These are phyloP conservation scores for Botrytis deweyae DNA, from an alignment of 2,329 filamentous ascomycete species.

Conservation along the genomic window DNA sequence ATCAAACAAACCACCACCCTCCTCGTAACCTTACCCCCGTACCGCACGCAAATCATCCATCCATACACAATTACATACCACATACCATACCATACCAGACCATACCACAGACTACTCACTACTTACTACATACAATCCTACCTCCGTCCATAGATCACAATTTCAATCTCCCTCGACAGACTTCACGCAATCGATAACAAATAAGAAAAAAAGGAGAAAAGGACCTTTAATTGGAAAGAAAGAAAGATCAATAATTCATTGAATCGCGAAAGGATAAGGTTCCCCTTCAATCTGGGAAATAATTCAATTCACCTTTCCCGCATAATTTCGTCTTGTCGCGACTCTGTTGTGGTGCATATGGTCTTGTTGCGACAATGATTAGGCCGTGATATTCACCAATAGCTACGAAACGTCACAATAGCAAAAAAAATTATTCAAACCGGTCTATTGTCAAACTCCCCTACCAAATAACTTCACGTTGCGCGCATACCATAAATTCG, in stretches of 20 bases:
- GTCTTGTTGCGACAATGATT: conserved; percentile 34
- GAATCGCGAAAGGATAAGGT: neutral
- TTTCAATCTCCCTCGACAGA: neutral
- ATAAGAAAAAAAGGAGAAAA: neutral
- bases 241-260: neutral
- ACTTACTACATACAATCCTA: neutral
- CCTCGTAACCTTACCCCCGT: neutral
- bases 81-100: neutral
- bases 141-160: no score
- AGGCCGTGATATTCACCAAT: conserved; percentile 31
- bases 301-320: conserved; percentile 8
- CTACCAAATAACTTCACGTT: neutral
- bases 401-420: conserved; percentile 22
- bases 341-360: conserved; percentile 21
- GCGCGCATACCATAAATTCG: neutral
- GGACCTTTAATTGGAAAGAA: neutral
- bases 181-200: neutral
- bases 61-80: neutral
- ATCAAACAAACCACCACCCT: neutral
- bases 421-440: neutral
- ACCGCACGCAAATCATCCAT: neutral
- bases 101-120: no score
- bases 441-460: conserved; percentile 5
- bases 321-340: conserved; percentile 14
- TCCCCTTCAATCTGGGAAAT: neutral